phyloP scores from a whole-genome alignment of 768 basidiomycete genomes.

The Trametes villosa region DNA sequence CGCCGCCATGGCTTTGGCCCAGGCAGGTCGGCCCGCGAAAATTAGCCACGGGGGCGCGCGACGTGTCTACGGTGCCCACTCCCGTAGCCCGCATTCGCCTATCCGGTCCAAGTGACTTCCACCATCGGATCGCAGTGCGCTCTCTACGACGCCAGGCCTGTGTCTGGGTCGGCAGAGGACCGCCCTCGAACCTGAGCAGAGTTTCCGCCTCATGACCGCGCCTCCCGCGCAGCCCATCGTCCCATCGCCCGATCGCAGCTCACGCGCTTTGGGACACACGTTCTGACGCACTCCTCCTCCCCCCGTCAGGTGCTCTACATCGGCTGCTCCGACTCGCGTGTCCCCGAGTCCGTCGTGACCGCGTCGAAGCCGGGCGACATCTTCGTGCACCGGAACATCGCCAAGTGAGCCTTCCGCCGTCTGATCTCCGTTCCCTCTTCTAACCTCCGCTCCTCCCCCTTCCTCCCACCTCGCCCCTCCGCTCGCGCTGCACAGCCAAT shows the following conservation, averaged over 20 bases:
- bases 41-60: too few species aligned
- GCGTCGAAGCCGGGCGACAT: slow-evolving; percentile 75
- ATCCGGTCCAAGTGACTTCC: too few species aligned
- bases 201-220: too few species aligned
- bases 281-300: not conserved
- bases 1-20: too few species aligned
- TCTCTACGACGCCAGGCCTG: too few species aligned
- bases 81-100: too few species aligned
- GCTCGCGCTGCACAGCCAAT: slow-evolving; percentile 53
- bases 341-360: slow-evolving; percentile 78
- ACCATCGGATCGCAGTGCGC: too few species aligned
- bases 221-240: not conserved
- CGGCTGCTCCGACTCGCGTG: slow-evolving; percentile 84
- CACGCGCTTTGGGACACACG: not conserved
- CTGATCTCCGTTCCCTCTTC: slow-evolving; percentile 15
- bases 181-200: not conserved
- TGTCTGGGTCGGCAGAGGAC: not conserved
- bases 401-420: too few species aligned
- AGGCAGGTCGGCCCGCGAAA: too few species aligned
- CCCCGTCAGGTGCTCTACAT: slow-evolving; percentile 68
- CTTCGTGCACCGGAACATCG: slow-evolving; percentile 87
- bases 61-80: too few species aligned
- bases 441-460: not conserved
- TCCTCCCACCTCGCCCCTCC: not conserved
- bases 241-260: not conserved